Evolutionary conservation across 2,329 filamentous ascomycete genomes (phyloP).

Genomic region (Alternaria sp.): DNA sequence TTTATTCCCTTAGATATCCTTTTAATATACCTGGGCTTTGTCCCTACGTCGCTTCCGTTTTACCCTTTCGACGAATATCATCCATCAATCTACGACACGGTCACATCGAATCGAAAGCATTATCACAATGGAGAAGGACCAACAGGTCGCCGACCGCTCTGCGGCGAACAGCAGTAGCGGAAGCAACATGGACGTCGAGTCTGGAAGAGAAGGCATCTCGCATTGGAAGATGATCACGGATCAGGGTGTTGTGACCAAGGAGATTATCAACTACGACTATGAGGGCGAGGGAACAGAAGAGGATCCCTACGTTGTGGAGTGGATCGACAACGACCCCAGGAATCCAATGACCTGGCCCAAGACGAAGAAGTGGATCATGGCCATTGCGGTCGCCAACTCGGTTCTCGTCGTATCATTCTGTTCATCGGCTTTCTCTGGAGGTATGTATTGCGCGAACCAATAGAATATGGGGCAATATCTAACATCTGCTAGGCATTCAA

Average conservation of each 20-base stretch:
- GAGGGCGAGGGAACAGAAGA: slow-evolving; percentile 52
- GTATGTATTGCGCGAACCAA: slow-evolving; percentile 21
- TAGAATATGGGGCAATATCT: background rate
- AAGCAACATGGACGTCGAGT: slow-evolving; percentile 37
- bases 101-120: slow-evolving; percentile 4
- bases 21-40: slow-evolving; percentile 5
- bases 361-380: slow-evolving; percentile 51
- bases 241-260: slow-evolving; percentile 46
- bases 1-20: background rate
- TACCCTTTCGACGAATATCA: background rate
- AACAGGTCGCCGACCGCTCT: slow-evolving; percentile 12
- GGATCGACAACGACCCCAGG: slow-evolving; percentile 55
- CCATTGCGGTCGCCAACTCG: slow-evolving; percentile 50
- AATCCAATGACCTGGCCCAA: slow-evolving; percentile 52
- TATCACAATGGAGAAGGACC: slow-evolving; percentile 26
- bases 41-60: background rate
- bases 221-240: slow-evolving; percentile 47
- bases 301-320: slow-evolving; percentile 55
- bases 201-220: slow-evolving; percentile 41
- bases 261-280: slow-evolving; percentile 50
- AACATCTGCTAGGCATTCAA: slow-evolving; percentile 33
- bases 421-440: slow-evolving; percentile 50
- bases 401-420: slow-evolving; percentile 54
- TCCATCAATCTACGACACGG: background rate
- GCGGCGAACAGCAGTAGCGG: slow-evolving; percentile 2